These are phyloP conservation scores for Paramecium pentaurelia DNA, from an alignment of 73 alveolate genomes.

Conservation along the genomic window DNA sequence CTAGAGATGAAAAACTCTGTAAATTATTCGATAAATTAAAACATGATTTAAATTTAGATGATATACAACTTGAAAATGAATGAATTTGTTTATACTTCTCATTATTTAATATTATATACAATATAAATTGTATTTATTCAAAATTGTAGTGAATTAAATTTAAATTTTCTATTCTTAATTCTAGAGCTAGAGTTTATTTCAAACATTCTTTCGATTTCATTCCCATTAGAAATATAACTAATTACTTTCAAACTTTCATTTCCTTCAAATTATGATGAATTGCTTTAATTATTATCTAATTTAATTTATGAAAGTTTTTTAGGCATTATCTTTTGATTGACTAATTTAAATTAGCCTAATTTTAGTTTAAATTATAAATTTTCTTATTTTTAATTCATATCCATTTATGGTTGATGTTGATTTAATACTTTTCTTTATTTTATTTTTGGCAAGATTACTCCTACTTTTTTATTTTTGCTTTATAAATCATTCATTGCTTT, in stretches of 20 bases:
- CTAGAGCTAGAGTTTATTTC: neutral
- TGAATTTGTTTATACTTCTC: neutral
- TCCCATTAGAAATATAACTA: neutral
- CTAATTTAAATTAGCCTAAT: neutral
- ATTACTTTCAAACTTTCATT: neutral
- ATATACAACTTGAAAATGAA: neutral
- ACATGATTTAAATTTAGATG: neutral
- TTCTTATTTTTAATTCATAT: neutral
- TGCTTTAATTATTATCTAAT: neutral
- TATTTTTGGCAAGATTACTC: neutral
- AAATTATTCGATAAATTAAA: neutral
- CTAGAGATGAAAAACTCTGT: neutral
- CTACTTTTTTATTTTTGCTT: neutral
- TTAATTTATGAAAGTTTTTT: neutral
- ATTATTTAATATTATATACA: neutral
- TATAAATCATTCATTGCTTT: neutral
- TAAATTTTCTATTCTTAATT: neutral
- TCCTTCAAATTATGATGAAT: neutral
- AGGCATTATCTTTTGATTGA: neutral
- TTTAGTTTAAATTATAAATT: neutral
- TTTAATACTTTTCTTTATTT: neutral
- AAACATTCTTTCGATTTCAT: neutral
- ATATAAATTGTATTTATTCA: neutral
- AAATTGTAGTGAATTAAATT: neutral
- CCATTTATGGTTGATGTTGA: neutral